Evolutionary conservation across 345 rosid species (phyloP), one percentile per base, ranked within the genome.

Genomic region (Syzygium aromaticum): DNA sequence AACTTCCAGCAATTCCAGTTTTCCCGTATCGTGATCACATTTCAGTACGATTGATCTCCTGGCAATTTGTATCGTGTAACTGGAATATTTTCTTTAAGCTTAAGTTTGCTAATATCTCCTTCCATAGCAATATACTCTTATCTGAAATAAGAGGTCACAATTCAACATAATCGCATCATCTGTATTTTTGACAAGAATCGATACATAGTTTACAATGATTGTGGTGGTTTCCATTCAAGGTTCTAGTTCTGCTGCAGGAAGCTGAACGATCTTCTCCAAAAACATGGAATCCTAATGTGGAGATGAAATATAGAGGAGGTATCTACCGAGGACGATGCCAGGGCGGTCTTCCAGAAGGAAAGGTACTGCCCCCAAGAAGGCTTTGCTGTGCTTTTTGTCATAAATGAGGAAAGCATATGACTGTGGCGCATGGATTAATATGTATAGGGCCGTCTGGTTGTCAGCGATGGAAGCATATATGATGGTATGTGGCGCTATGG

Each of bases 261-360:
- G 92, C 97, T 85, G 99, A 98, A 87, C 89, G 98, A 84, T 95
- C 94, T 90, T 94, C 96, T 80, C 96, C 96, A 83, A 95, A 93
- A 88, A 96, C 92, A 88, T 96, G 99, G 99, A 95, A 90, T 89
- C 99, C 96, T 87, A 84, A 90, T 82, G 91, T 90, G 86, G 96
- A 98, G 94, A 95, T 98, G 95, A 95, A 92, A 89, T 98, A 96
- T 91, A 96, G 98, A 91, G 99, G 99, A 89, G 98, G 99, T 80
- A 59, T 93, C 54, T 98, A 95, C 90, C 91, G 85, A 90, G 99
- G 98, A 43, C 89, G 97, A 77, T 96, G 98, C 92, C 99, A 95
- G 91, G 99, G 99, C 80, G 99, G 99, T 89, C 99, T 98, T 90
- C 99, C 99, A 54, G 99, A 98, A 92, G 99, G 99, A 91, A 98